Conservation (phyloP, 2,329 filamentous ascomycete genomes). For the Juglanconis oblonga region DNA sequence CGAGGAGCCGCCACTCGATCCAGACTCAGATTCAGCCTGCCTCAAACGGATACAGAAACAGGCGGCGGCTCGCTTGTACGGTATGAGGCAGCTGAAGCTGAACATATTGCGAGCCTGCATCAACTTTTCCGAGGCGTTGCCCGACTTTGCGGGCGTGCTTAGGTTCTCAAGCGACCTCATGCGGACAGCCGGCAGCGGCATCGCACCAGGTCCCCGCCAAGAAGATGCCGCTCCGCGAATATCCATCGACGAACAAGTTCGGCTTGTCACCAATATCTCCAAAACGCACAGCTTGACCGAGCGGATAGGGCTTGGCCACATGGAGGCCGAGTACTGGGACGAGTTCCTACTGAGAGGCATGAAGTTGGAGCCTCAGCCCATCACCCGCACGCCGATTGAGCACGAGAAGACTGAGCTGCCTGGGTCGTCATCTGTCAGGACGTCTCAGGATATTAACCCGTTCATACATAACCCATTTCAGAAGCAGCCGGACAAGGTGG, state of each 20-base stretch:
- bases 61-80: constrained; percentile 62
- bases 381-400: constrained; percentile 60
- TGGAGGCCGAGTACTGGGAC: constrained; percentile 92
- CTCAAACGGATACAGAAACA: constrained; percentile 59
- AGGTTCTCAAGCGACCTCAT: constrained; percentile 82
- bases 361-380: constrained; percentile 62
- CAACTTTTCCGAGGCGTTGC: constrained; percentile 88
- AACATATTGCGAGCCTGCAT: constrained; percentile 88
- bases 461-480: constrained; percentile 96
- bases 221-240: constrained; percentile 70
- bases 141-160: constrained; percentile 87
- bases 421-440: constrained; percentile 45
- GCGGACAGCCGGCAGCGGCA: constrained; percentile 74
- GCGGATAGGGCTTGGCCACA: constrained; percentile 66
- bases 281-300: constrained; percentile 77
- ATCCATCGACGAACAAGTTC: constrained; percentile 77
- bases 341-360: constrained; percentile 84
- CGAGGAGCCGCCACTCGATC: constrained; percentile 18
- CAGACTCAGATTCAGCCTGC: constrained; percentile 51
- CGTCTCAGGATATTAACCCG: constrained; percentile 68
- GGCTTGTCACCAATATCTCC: constrained; percentile 79
- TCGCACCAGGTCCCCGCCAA: constrained; percentile 68
- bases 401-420: constrained; percentile 58
- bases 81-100: constrained; percentile 76
- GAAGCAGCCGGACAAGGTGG: constrained; percentile 60